Percentiles rank a stretch among this genome's conserved stretches.
phyloP scores from a whole-genome alignment of 108 stramenopile genomes.

The Phaeodactylum tricornutum region DNA sequence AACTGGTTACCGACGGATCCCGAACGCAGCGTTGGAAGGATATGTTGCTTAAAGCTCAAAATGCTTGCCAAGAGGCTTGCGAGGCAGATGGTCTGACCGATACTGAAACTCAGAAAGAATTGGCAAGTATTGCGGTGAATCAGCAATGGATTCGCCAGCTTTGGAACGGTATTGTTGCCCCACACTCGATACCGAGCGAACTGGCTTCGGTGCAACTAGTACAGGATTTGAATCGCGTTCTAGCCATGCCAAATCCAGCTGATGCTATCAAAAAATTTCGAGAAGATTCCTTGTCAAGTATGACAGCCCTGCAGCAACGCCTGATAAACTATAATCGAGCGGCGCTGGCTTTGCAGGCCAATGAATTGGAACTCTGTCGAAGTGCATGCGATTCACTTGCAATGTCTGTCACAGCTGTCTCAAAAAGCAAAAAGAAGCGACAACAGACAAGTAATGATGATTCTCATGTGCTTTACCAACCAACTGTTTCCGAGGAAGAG shows the following conservation, averaged over 20 bases:
- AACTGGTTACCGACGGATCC: neutral
- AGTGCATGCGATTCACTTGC: neutral
- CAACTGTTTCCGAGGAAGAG: too few species aligned
- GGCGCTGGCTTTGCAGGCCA: slow-evolving; percentile 9
- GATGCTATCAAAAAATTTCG: neutral
- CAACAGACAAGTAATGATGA: too few species aligned
- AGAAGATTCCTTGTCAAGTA: neutral
- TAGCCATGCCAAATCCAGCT: too few species aligned
- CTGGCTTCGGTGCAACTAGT: slow-evolving; percentile 4
- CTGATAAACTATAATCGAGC: slow-evolving; percentile 37
- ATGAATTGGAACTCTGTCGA: slow-evolving; percentile 25
- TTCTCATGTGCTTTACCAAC: too few species aligned
- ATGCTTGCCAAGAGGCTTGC: neutral
- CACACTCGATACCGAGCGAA: neutral
- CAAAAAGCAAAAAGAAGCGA: slow-evolving; percentile 1
- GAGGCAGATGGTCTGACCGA: neutral
- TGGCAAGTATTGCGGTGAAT: neutral
- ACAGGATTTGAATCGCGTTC: too few species aligned
- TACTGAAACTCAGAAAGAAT: neutral
- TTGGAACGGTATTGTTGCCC: neutral
- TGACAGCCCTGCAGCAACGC: slow-evolving; percentile 8
- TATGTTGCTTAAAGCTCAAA: neutral
- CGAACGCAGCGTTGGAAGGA: neutral
- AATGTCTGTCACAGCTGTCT: neutral
- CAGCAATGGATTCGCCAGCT: neutral